Evolutionary conservation across 257 asterid genomes (phyloP).

Genomic region (Scutellaria minor): DNA sequence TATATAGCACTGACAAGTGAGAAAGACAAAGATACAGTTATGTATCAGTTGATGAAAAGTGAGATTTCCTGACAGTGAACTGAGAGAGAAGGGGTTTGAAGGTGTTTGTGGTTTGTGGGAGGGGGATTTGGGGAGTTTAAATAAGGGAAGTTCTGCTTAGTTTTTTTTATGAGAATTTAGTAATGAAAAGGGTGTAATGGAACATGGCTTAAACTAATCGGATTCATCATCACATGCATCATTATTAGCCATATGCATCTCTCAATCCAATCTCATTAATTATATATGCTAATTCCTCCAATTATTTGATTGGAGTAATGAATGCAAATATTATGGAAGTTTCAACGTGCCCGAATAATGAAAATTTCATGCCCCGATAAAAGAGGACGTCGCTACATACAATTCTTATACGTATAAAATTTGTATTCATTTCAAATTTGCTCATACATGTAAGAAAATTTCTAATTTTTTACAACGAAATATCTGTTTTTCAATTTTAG

Average conservation of each 20-base stretch:
- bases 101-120: slow-evolving; percentile 9
- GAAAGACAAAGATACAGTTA: slow-evolving; percentile 37
- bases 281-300: slow-evolving; percentile 36
- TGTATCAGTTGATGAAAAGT: slow-evolving; percentile 16
- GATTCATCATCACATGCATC: slow-evolving; percentile 56
- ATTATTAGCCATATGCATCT: slow-evolving; percentile 53
- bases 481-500: no score
- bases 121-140: slow-evolving; percentile 42
- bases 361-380: neutral
- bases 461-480: no score
- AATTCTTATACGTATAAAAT: no score
- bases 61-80: slow-evolving; percentile 45
- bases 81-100: neutral
- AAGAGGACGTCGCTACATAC: no score
- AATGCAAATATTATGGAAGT: slow-evolving; percentile 25
- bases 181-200: slow-evolving; percentile 30
- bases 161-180: slow-evolving; percentile 15
- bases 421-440: no score
- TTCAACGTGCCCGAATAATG: slow-evolving; percentile 29
- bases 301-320: slow-evolving; percentile 40
- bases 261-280: slow-evolving; percentile 36
- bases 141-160: slow-evolving; percentile 32
- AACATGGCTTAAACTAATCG: slow-evolving; percentile 46
- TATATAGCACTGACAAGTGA: slow-evolving; percentile 13
- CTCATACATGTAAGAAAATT: no score